These are phyloP conservation scores for Thraustochytrium sp. DNA, from an alignment of 352 stramenopile species.

Conservation along the genomic window DNA sequence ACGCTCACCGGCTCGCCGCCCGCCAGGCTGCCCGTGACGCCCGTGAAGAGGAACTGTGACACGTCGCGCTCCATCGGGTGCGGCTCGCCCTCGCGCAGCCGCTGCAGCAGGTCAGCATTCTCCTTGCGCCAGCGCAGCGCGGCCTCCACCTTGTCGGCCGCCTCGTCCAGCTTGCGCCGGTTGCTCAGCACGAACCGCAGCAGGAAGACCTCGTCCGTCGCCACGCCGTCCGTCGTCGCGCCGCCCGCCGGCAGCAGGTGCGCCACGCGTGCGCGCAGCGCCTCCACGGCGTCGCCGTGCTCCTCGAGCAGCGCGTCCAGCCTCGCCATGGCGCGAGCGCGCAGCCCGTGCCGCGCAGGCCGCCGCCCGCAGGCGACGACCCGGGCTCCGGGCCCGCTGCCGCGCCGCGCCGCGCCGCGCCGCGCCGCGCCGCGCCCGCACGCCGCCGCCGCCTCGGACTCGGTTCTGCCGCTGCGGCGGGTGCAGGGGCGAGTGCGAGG, in stretches of 20 bases:
- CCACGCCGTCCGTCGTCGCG: conserved; percentile 19
- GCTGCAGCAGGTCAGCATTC: conserved; percentile 10
- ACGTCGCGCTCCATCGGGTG: conserved; percentile 26
- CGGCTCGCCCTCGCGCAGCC: background rate
- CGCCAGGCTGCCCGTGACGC: background rate
- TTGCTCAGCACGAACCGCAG: conserved; percentile 42
- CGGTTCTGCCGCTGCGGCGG: too few species aligned
- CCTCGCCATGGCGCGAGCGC: too few species aligned
- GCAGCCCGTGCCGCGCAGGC: too few species aligned
- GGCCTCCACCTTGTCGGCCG: conserved; percentile 7
- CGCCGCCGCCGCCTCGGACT: too few species aligned
- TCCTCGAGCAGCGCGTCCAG: background rate
- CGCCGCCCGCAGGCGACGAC: too few species aligned
- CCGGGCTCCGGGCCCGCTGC: too few species aligned
- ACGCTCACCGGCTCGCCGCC: conserved; percentile 22
- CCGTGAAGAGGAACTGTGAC: conserved; percentile 8
- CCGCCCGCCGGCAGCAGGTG: background rate
- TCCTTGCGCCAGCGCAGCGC: conserved; percentile 35
- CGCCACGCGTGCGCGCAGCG: background rate
- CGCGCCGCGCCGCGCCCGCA: too few species aligned
- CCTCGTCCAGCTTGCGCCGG: background rate
- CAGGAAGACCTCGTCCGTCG: conserved; percentile 35
- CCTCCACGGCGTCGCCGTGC: background rate
- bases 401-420: too few species aligned
- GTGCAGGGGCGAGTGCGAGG: too few species aligned